phyloP scores from a whole-genome alignment of 345 rosid species.

The Eucalyptus victrix region DNA sequence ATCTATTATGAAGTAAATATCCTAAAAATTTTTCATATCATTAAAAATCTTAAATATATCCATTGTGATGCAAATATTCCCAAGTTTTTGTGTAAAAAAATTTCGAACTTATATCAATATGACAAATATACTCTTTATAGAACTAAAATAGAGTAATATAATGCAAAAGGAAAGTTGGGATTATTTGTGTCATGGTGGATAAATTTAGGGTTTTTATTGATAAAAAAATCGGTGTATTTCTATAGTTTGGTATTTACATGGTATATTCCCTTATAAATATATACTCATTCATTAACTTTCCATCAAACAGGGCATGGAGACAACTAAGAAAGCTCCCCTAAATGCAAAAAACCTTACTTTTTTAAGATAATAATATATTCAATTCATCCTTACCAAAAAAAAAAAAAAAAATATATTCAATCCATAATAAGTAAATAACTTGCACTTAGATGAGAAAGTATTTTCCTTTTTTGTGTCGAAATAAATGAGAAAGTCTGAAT shows the following conservation, averaged over 20 bases:
- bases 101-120: accelerated
- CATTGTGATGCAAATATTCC: not conserved
- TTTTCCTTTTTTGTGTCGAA: too few relatives aligned
- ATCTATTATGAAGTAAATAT: not conserved
- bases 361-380: not conserved
- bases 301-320: not conserved
- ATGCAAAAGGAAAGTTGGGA: too few relatives aligned
- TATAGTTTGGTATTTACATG: not conserved
- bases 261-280: not conserved
- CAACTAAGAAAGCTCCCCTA: not conserved
- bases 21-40: not conserved
- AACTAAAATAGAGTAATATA: too few relatives aligned
- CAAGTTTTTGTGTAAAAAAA: not conserved
- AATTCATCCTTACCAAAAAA: not conserved
- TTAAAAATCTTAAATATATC: not conserved
- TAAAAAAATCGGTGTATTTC: not conserved
- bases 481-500: not conserved
- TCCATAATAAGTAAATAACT: not conserved
- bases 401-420: not conserved
- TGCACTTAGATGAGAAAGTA: not conserved
- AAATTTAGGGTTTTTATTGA: not conserved
- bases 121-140: not conserved
- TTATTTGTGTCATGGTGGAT: not conserved
- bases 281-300: not conserved
- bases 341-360: not conserved